phyloP scores from a whole-genome alignment of 805 yeast species.

The Tetrapisispora arboricola region DNA sequence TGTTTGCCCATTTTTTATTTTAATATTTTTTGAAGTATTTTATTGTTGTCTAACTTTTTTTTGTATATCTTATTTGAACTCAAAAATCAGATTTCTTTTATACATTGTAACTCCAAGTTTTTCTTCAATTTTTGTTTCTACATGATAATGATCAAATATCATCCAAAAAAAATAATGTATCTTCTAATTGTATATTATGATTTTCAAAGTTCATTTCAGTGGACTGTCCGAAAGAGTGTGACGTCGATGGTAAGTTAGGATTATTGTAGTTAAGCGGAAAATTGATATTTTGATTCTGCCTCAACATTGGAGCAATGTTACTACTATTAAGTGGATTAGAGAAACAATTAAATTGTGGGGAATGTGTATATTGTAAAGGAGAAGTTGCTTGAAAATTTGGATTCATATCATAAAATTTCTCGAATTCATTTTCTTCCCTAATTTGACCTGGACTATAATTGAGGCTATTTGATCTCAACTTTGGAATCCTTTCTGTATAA shows the following conservation, averaged over 20 bases:
- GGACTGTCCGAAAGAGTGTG: background rate
- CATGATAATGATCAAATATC: background rate
- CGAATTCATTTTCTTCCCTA: background rate
- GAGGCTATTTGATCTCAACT: background rate
- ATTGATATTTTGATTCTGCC: background rate
- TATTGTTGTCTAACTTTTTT: no score
- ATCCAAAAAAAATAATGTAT: conserved; percentile 3
- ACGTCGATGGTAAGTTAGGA: background rate
- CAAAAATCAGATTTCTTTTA: no score
- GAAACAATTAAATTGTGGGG: background rate
- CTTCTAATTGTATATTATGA: conserved; percentile 1
- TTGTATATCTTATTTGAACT: no score
- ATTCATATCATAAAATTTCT: background rate
- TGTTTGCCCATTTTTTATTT: no score
- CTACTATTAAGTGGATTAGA: background rate
- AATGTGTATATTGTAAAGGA: background rate
- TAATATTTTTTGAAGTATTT: no score
- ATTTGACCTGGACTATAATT: background rate
- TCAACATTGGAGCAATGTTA: background rate
- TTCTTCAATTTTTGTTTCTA: no score
- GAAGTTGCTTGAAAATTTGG: background rate
- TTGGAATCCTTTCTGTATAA: background rate
- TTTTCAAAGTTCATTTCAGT: background rate
- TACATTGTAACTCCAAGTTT: no score
- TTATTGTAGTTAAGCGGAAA: background rate